Evolutionary conservation across 1,284 basidiomycete species (phyloP).

Genomic region (Kalmanozyma brasiliensis): DNA sequence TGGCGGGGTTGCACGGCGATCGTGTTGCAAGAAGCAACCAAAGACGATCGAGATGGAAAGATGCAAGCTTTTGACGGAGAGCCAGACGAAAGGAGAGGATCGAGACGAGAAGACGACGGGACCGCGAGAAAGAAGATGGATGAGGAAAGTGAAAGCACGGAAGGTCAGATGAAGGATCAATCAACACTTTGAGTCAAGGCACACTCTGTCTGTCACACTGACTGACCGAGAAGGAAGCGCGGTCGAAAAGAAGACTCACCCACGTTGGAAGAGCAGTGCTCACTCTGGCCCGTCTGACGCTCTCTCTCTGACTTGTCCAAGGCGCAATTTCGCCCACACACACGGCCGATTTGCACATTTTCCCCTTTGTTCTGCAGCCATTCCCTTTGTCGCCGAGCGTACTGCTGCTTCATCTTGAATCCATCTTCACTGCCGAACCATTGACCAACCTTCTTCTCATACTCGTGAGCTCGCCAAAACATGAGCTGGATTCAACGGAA

Average conservation of each 20-base stretch:
- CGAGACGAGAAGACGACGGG: constrained; percentile 15
- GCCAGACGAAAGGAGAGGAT: constrained; percentile 6
- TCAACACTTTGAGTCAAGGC: not conserved
- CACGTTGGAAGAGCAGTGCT: no score
- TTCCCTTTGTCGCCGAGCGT: no score
- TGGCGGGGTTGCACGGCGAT: constrained; percentile 30
- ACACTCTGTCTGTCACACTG: not conserved
- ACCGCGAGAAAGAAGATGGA: constrained; percentile 15
- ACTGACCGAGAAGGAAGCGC: not conserved
- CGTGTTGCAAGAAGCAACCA: constrained; percentile 6
- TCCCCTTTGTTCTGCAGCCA: constrained; percentile 1
- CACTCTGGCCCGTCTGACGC: no score
- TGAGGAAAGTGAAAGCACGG: constrained; percentile 2
- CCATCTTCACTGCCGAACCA: no score
- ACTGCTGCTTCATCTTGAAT: no score
- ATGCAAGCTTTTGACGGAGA: constrained; percentile 25
- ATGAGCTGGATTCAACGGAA: no score
- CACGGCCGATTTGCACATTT: no score
- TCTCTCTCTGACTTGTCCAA: no score
- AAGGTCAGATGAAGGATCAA: constrained; percentile 1
- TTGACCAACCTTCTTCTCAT: no score
- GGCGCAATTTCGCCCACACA: no score
- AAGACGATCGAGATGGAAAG: constrained; percentile 10
- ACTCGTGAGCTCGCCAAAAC: no score
- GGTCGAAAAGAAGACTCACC: no score